Conservation (phyloP, 2,329 filamentous ascomycete genomes). For the Bipolaris cookei region DNA sequence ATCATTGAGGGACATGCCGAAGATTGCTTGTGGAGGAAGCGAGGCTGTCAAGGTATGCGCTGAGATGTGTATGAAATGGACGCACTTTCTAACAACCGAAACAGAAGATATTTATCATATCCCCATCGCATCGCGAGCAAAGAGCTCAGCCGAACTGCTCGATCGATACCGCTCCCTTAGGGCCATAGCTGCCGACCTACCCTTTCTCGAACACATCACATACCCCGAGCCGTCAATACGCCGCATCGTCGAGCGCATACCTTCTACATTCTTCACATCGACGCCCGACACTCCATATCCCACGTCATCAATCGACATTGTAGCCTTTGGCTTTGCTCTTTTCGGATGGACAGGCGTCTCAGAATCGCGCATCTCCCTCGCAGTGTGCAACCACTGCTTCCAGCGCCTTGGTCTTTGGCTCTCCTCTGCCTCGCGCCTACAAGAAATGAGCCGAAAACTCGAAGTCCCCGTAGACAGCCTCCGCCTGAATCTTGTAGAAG, state of each 20-base stretch:
- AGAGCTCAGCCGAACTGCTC: constrained; percentile 48
- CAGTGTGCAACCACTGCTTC: constrained; percentile 84
- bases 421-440: constrained; percentile 60
- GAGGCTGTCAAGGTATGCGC: constrained; percentile 81
- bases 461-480: constrained; percentile 38
- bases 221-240: constrained; percentile 39
- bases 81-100: constrained; percentile 21
- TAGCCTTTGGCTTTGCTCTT: constrained; percentile 48
- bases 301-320: constrained; percentile 27
- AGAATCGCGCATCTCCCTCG: constrained; percentile 71
- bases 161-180: constrained; percentile 50
- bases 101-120: constrained; percentile 69
- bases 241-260: constrained; percentile 35
- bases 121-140: constrained; percentile 48
- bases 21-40: constrained; percentile 83
- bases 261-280: constrained; percentile 35
- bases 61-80: not conserved
- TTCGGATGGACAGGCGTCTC: constrained; percentile 61
- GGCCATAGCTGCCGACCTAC: constrained; percentile 42
- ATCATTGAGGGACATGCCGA: constrained; percentile 78
- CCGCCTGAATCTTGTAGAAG: constrained; percentile 46
- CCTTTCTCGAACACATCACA: constrained; percentile 41
- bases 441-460: constrained; percentile 45
- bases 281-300: constrained; percentile 22
- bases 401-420: constrained; percentile 92